A percentile compares a stretch with the other conserved stretches of the same genome.
These are phyloP conservation scores for Rhododendron griersonianum DNA, from an alignment of 148 eudicot genomes.

Conservation along the genomic window DNA sequence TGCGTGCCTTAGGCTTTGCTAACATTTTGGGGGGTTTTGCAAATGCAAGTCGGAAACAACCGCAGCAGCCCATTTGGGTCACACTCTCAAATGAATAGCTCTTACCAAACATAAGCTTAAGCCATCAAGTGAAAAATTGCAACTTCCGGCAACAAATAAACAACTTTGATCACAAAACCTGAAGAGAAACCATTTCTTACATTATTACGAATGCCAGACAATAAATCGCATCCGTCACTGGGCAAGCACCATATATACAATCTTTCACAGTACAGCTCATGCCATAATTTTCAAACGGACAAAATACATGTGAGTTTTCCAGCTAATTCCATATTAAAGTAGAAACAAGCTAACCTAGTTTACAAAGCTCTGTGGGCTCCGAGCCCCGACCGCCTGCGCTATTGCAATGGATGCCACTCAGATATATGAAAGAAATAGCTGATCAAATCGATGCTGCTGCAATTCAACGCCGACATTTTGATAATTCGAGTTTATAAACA, in stretches of 20 bases:
- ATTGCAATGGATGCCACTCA: slow-evolving; percentile 65
- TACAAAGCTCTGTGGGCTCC: slow-evolving; percentile 14
- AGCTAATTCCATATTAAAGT: neutral
- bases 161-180: slow-evolving; percentile 20
- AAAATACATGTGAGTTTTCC: neutral
- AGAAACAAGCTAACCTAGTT: slow-evolving; percentile 15
- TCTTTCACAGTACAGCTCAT: neutral
- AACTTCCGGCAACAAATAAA: neutral
- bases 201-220: neutral
- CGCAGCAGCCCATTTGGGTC: slow-evolving; percentile 87
- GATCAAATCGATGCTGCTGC: slow-evolving; percentile 29
- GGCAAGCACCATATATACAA: neutral
- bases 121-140: slow-evolving; percentile 8
- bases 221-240: neutral
- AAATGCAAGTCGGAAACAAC: slow-evolving; percentile 79
- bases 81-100: slow-evolving; percentile 29
- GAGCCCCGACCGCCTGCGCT: slow-evolving; percentile 17
- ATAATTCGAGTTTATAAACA: slow-evolving; percentile 19
- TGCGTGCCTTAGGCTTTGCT: slow-evolving; percentile 27
- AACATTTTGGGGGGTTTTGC: slow-evolving; percentile 37
- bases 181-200: slow-evolving; percentile 5
- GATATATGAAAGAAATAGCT: slow-evolving; percentile 45
- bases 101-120: slow-evolving; percentile 23
- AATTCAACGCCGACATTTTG: slow-evolving; percentile 38
- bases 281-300: neutral